These are phyloP conservation scores for Lodderomyces theae DNA, from an alignment of 1,139 yeast genomes.

Conservation along the genomic window DNA sequence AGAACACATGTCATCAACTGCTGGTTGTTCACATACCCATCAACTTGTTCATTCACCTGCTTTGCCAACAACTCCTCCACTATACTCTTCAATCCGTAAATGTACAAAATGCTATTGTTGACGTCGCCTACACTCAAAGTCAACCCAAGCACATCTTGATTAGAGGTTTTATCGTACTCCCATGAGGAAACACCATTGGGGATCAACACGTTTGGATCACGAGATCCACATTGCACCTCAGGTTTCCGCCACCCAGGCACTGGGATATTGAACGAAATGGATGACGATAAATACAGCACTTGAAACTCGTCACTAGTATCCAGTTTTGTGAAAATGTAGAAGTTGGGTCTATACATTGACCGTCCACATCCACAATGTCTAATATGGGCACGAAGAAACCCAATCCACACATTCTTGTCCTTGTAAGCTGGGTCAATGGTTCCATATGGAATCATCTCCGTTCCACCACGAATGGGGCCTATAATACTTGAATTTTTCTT, in stretches of 20 bases:
- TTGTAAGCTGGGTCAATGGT: conserved; percentile 1
- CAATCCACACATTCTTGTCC: conserved; percentile 29
- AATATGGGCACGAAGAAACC: conserved; percentile 39
- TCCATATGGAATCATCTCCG: conserved; percentile 26
- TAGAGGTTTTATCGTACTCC: conserved; percentile 16
- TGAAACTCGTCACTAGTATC: conserved; percentile 21
- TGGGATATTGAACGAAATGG: conserved; percentile 33
- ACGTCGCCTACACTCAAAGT: conserved; percentile 36
- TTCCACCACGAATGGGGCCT: conserved; percentile 41
- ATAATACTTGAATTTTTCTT: conserved; percentile 18
- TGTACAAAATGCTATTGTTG: conserved; percentile 31
- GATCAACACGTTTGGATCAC: conserved; percentile 30
- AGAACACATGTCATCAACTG: conserved; percentile 18
- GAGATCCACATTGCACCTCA: conserved; percentile 21
- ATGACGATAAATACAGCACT: conserved; percentile 33
- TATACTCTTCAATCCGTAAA: conserved; percentile 7
- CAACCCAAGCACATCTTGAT: conserved; percentile 31
- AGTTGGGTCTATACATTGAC: conserved; percentile 36
- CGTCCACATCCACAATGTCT: conserved; percentile 36
- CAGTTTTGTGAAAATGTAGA: conserved; percentile 24
- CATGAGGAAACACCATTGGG: conserved; percentile 41
- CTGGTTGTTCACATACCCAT: neutral
- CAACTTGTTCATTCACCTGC: neutral
- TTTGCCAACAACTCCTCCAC: conserved; percentile 7
- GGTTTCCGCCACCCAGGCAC: conserved; percentile 32